Base-by-base conservation (phyloP, 805 yeast species). In the Lachancea fermentati region DNA sequence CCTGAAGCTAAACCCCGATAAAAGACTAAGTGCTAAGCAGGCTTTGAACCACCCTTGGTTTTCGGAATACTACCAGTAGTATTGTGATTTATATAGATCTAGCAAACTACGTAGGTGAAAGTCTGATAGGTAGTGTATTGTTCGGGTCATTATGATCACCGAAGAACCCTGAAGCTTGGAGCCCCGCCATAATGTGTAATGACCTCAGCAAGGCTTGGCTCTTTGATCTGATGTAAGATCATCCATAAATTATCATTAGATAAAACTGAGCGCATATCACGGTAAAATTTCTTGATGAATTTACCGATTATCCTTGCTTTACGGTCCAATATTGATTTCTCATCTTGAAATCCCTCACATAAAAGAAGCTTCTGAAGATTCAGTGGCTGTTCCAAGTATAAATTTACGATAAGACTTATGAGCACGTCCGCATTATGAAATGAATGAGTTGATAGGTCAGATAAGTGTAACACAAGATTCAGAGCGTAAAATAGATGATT, bases 1-100 rank as follows among this genome's bases (percentile, higher is more conserved):
- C 44, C 56, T 76, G 34, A 79, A 75, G 51, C 51, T 75, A 54
- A 69, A 71, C 32, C 81, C 81, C 1, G 79, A 75, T 45, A 59
- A 60, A 45, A 63, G 81, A 38, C 63, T 76, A 9, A 62, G 74
- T 18, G 79, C 79, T 4, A 62, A 69, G 28, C 76, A 71, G 45
- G 78, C 79, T 3, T 56, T 76, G 42, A 71, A 68, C 44, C 79
- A 62, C 37, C 62, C 66, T 4, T 62, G 66, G 63, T 62, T 62
- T 39, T 55, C 62, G 7, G 66, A 62, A 43, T 58, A 61, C 41
- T 58, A 40, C 25, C 44, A 41, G 18, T 37, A 17, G 18, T 7
- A 15, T 13, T 35, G 19, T 13, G 15, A 18, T 6, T 29, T 29
- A 13, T 29, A 29, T 7, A 29, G n/a, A 13, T 14, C 8, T 29